Evolutionary conservation across 345 rosid genomes (phyloP).

Genomic region (Arabidopsis suecica): DNA sequence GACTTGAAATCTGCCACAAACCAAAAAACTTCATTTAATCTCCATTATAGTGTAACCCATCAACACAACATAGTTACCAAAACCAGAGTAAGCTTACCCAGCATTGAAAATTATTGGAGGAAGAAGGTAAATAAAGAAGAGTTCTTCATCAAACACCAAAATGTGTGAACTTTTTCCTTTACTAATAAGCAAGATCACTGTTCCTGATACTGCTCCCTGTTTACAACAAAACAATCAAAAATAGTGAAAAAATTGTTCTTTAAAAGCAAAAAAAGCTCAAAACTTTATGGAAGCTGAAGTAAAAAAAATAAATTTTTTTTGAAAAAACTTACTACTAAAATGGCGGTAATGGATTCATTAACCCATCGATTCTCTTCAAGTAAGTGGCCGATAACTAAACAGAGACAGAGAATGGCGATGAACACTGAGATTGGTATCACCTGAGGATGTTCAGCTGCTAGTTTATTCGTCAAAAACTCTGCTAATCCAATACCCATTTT

Average conservation of each 20-base stretch:
- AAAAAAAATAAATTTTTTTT: background rate
- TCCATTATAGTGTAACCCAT: constrained; percentile 11
- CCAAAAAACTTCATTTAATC: background rate
- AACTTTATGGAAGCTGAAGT: background rate
- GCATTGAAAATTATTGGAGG: constrained; percentile 97
- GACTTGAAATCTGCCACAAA: constrained; percentile 77
- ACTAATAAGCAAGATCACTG: constrained; percentile 59
- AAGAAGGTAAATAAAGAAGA: constrained; percentile 93
- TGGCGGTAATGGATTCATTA: constrained; percentile 92
- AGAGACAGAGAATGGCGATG: constrained; percentile 77
- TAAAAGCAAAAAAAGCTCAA: background rate
- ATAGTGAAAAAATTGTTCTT: background rate
- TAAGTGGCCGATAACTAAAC: constrained; percentile 79
- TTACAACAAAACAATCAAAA: constrained; percentile 4
- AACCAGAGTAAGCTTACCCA: constrained; percentile 58
- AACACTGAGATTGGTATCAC: constrained; percentile 81
- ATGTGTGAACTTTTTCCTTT: constrained; percentile 83
- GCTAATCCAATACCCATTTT: constrained; percentile 36
- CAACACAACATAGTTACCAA: background rate
- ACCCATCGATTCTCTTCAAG: constrained; percentile 91
- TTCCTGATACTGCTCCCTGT: constrained; percentile 74
- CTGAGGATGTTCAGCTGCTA: constrained; percentile 49
- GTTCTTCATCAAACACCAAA: constrained; percentile 72
- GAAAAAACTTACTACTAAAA: constrained; percentile 57
- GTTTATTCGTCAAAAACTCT: constrained; percentile 22